A percentile compares a stretch with the other conserved stretches of the same genome.
These are phyloP conservation scores for Tricholoma sp. DNA, from an alignment of 768 basidiomycete genomes.

Conservation along the genomic window DNA sequence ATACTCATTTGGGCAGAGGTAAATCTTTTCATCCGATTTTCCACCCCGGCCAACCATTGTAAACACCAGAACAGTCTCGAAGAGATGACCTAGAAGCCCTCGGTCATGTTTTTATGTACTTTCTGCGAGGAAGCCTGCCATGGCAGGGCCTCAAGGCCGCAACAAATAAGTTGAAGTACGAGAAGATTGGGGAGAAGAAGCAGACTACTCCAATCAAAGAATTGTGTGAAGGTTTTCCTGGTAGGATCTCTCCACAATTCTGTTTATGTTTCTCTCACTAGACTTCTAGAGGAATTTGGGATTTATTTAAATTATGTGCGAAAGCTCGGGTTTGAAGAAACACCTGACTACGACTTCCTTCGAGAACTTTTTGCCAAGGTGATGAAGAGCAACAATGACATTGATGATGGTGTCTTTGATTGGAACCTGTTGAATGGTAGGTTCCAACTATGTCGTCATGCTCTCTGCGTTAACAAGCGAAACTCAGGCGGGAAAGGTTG, in stretches of 20 bases:
- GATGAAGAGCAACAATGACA: slow-evolving; percentile 84
- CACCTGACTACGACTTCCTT: slow-evolving; percentile 97
- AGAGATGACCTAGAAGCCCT: slow-evolving; percentile 98
- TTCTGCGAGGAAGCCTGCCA: slow-evolving; percentile 91
- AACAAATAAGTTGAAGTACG: slow-evolving; percentile 99
- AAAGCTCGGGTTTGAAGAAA: slow-evolving; percentile 98
- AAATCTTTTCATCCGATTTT: slow-evolving; percentile 17
- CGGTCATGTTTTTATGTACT: slow-evolving; percentile 99
- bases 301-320: slow-evolving; percentile 99
- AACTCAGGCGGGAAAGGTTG: slow-evolving; percentile 83
- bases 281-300: slow-evolving; percentile 82
- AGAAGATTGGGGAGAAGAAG: slow-evolving; percentile 99
- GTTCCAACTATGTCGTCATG: slow-evolving; percentile 7
- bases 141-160: slow-evolving; percentile 99
- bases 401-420: slow-evolving; percentile 92
- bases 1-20: slow-evolving; percentile 98
- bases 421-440: slow-evolving; percentile 91
- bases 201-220: slow-evolving; percentile 98
- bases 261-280: slow-evolving; percentile 3
- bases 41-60: slow-evolving; percentile 4
- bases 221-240: slow-evolving; percentile 92
- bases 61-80: slow-evolving; percentile 71
- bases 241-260: slow-evolving; percentile 35
- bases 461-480: background rate
- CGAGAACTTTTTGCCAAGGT: slow-evolving; percentile 93